Conservation (phyloP, 805 yeast genomes). For the Saccharomycopsis sp. region DNA sequence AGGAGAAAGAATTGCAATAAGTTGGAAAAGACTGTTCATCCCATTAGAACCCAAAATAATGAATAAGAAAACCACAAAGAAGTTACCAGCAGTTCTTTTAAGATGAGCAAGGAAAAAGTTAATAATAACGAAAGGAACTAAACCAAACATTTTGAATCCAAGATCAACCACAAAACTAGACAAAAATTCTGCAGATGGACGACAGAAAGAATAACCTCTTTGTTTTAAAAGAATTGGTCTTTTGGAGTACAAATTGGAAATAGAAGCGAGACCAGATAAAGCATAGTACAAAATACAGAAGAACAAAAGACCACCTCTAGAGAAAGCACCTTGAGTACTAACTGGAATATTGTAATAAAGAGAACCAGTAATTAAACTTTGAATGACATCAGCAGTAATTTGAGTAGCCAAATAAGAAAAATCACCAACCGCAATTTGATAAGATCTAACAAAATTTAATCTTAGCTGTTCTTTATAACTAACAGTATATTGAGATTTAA, state of each 20-base stretch:
- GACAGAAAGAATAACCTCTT: constrained; percentile 58
- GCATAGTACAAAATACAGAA: constrained; percentile 46
- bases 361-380: constrained; percentile 56
- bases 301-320: constrained; percentile 55
- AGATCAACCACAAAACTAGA: constrained; percentile 50
- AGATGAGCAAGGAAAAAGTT: constrained; percentile 49
- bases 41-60: constrained; percentile 33
- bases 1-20: constrained; percentile 41
- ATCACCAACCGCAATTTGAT: constrained; percentile 48
- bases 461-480: constrained; percentile 38
- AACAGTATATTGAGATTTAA: constrained; percentile 33
- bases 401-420: constrained; percentile 37
- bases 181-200: constrained; percentile 65
- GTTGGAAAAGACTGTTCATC: constrained; percentile 42
- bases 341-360: constrained; percentile 44
- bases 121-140: constrained; percentile 36
- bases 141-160: constrained; percentile 45
- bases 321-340: constrained; percentile 45
- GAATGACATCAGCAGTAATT: constrained; percentile 37
- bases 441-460: constrained; percentile 39
- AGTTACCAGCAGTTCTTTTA: constrained; percentile 39
- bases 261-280: constrained; percentile 35
- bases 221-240: constrained; percentile 62
- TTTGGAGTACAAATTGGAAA: constrained; percentile 34
- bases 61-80: constrained; percentile 41